Evolutionary conservation across 768 basidiomycete genomes (phyloP).

Genomic region (Lactarius psammicola): DNA sequence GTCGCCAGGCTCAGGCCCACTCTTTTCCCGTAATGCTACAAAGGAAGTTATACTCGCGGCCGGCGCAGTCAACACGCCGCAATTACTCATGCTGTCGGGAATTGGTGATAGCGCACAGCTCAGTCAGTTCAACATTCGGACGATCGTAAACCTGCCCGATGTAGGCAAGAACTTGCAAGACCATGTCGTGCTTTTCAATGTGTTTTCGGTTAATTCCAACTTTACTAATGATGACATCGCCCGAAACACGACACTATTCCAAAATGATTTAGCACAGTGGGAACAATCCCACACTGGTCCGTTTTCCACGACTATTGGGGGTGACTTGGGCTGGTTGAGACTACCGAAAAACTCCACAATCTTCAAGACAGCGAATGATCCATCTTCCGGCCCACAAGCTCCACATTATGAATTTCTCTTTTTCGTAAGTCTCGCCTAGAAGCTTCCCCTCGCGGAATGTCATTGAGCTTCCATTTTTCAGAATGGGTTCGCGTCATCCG

Average conservation of each 20-base stretch:
- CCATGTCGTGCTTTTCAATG: slow-evolving; percentile 24
- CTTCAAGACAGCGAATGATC: slow-evolving; percentile 18
- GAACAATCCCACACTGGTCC: slow-evolving; percentile 12
- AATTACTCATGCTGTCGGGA: slow-evolving; percentile 35
- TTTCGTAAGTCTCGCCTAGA: slow-evolving; percentile 7
- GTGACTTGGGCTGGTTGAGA: slow-evolving; percentile 11
- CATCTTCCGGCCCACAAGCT: slow-evolving; percentile 24
- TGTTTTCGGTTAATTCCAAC: slow-evolving; percentile 5
- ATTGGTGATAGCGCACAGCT: slow-evolving; percentile 32
- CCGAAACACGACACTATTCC: slow-evolving; percentile 16
- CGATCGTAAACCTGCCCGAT: slow-evolving; percentile 31
- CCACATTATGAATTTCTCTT: slow-evolving; percentile 24
- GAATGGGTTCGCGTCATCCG: slow-evolving; percentile 14
- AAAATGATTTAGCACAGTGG: slow-evolving; percentile 15
- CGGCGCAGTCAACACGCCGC: slow-evolving; percentile 21
- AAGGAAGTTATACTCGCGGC: slow-evolving; percentile 23
- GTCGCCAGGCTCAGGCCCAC: not conserved
- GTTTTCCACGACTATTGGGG: slow-evolving; percentile 3
- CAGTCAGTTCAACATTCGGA: slow-evolving; percentile 26
- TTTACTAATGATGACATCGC: slow-evolving; percentile 12
- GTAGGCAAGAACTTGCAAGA: slow-evolving; percentile 36
- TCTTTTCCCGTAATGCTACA: slow-evolving; percentile 23
- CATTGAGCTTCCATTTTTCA: slow-evolving; percentile 1
- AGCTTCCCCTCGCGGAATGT: too few relatives aligned
- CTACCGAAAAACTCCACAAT: slow-evolving; percentile 18